phyloP scores from a whole-genome alignment of 1,139 yeast genomes.

The Petasospora fabianii region DNA sequence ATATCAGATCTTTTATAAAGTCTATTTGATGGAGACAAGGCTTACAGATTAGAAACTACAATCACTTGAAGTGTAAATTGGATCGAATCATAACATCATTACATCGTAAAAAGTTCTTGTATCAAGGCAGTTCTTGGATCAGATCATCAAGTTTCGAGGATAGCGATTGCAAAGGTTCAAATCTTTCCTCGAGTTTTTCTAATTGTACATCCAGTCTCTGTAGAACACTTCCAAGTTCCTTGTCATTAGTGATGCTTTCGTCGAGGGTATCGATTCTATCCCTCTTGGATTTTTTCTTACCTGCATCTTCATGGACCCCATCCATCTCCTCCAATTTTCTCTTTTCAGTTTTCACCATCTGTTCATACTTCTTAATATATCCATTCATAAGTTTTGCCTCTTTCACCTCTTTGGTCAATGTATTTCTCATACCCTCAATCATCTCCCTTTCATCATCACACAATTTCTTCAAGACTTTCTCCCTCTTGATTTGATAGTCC shows the following conservation, averaged over 20 bases:
- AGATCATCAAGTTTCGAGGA: conserved; percentile 4
- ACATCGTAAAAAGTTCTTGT: no score
- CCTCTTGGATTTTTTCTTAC: no score
- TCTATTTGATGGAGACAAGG: no score
- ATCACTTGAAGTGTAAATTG: no score
- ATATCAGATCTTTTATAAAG: no score
- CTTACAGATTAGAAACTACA: no score
- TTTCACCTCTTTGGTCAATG: conserved; percentile 9
- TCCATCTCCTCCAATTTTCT: conserved; percentile 10
- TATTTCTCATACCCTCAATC: conserved; percentile 14
- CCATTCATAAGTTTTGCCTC: conserved; percentile 10
- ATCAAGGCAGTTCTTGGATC: conserved; percentile 1
- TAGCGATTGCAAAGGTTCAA: conserved; percentile 8
- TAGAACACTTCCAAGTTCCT: not conserved
- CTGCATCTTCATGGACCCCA: conserved; percentile 4
- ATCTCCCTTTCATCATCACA: conserved; percentile 20
- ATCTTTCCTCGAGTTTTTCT: conserved; percentile 6
- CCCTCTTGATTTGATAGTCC: conserved; percentile 21
- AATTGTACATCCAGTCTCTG: conserved; percentile 4
- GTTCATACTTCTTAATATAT: conserved; percentile 12
- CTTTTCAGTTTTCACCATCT: conserved; percentile 12
- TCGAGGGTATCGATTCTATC: no score
- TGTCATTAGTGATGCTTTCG: conserved; percentile 6
- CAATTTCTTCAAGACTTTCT: conserved; percentile 16
- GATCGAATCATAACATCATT: no score